Evolutionary conservation across 768 basidiomycete species (phyloP).

Genomic region (Hericium coralloides): DNA sequence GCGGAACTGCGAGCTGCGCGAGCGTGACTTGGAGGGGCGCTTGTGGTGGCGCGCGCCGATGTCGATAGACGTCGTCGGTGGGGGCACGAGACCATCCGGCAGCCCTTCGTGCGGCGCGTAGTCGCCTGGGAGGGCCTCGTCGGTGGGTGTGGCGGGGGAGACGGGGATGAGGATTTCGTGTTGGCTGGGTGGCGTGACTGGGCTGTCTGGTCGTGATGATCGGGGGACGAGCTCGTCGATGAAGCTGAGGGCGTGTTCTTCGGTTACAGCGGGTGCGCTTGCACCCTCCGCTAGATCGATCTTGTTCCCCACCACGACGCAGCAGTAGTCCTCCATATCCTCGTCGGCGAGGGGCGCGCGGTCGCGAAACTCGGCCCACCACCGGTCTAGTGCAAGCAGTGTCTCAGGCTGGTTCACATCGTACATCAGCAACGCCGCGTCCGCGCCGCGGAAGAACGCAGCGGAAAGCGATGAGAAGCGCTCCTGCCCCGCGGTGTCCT

Average conservation of each 20-base stretch:
- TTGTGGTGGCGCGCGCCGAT: constrained; percentile 20
- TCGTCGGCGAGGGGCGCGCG: constrained; percentile 60
- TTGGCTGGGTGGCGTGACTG: constrained; percentile 4
- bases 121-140: constrained; percentile 12
- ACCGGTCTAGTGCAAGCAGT: constrained; percentile 48
- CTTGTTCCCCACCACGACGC: constrained; percentile 70
- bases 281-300: constrained; percentile 38
- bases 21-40: constrained; percentile 33
- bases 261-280: constrained; percentile 20
- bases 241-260: constrained; percentile 41
- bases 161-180: neutral
- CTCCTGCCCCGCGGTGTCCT: constrained; percentile 87
- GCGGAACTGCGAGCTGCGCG: constrained; percentile 34
- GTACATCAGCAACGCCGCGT: constrained; percentile 75
- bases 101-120: neutral
- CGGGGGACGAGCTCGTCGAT: constrained; percentile 42
- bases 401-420: constrained; percentile 64
- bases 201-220: constrained; percentile 9
- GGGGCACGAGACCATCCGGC: constrained; percentile 10
- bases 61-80: constrained; percentile 24
- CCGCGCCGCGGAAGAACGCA: constrained; percentile 81
- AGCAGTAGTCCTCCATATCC: constrained; percentile 55
- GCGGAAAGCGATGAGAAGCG: constrained; percentile 75
- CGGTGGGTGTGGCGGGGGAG: neutral
- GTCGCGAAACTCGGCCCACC: constrained; percentile 74